Evolutionary conservation across 23 red algal genomes (phyloP), one percentile per base, ranked within the genome.

Genomic region (Agarophyton chilense): DNA sequence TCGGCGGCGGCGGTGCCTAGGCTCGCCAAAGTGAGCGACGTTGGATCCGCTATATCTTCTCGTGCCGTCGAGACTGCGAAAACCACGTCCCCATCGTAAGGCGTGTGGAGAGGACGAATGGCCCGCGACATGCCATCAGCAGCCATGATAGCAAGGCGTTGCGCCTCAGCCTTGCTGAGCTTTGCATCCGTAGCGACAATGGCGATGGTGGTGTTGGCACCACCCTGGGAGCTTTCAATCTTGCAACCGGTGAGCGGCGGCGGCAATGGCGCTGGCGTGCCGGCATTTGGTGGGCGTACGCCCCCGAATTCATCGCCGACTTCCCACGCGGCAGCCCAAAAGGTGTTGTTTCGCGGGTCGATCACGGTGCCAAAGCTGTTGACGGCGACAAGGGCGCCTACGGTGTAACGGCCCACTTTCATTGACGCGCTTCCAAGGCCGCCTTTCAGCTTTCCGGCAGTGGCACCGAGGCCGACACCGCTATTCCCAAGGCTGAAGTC

Each of bases 101-200:
- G 39, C 11, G 68, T 74, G 68, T 74, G 68, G 10, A 33, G 21
- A 2, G 68, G 68, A 3, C 19, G 21, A 8, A 74, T 42, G 21
- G 68, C 39, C 11, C 68, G 31, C 2, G 68, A 21, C 6, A 74
- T 44, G 13, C 68, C 68, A 28, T 74, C 68, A 4, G 21, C 9
- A 8, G 68, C 68, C 31, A 33, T 33, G 21, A 47, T 44, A 21
- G 68, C 68, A 28, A 74, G 2, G 13, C 45, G 39, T 9, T 25
- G 21, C 11, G 41, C 39, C 13, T 50, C 33, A 14, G 41, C 21
- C 42, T 74, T 74, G 8, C 31, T 34, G 42, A 74, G 68, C 21
- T 10, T 28, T 7, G 33, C 68, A 24, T 74, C 45, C 41, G 68
- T 74, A 24, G 68, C 68, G 17, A 74, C 68, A 50, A 74, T 50